These are phyloP conservation scores for Noccaea caerulescens DNA, from an alignment of 345 rosid species.

Conservation along the genomic window DNA sequence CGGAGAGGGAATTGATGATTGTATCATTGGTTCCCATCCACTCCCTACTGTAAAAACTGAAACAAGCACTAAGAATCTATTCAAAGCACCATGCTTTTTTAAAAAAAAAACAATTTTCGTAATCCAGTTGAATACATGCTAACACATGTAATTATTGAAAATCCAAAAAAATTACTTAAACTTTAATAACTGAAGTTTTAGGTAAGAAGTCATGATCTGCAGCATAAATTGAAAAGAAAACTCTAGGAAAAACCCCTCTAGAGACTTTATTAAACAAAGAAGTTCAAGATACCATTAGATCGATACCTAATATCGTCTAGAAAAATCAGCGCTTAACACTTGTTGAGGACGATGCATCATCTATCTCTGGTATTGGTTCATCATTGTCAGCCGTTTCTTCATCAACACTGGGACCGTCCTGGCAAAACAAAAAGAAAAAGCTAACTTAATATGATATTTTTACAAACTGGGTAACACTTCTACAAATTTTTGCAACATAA, in stretches of 20 bases:
- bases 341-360: not conserved
- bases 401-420: conserved; percentile 13
- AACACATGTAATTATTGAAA: too few relatives aligned
- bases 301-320: not conserved
- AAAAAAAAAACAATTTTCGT: too few relatives aligned
- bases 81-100: too few relatives aligned
- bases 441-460: not conserved
- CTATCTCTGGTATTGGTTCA: not conserved
- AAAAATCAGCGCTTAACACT: too few relatives aligned
- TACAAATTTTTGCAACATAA: not conserved
- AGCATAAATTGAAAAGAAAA: not conserved
- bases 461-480: not conserved
- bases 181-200: too few relatives aligned
- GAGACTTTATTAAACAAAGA: not conserved
- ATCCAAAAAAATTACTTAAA: too few relatives aligned
- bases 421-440: not conserved
- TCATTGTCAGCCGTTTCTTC: conserved; percentile 4
- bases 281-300: not conserved
- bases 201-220: not conserved
- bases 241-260: not conserved
- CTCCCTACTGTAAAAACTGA: too few relatives aligned
- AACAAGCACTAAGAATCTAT: too few relatives aligned
- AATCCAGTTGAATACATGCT: too few relatives aligned
- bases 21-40: too few relatives aligned
- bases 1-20: too few relatives aligned